phyloP scores from a whole-genome alignment of 495 filamentous ascomycete genomes.

The Aspergillus wentii region DNA sequence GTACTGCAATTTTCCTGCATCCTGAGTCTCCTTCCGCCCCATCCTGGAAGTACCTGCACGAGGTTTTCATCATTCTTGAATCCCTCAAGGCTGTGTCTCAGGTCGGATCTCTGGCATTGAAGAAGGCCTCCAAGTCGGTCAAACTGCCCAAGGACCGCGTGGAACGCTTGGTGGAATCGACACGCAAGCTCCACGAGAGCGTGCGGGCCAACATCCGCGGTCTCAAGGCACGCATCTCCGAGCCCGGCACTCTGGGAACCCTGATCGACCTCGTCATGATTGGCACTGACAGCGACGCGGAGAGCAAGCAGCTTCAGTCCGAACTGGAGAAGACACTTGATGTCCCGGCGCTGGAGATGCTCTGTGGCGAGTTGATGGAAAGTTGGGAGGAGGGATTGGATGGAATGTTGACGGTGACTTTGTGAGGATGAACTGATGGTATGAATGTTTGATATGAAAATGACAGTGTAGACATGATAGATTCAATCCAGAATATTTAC shows the following conservation, averaged over 20 bases:
- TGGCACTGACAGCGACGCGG: constrained; percentile 18
- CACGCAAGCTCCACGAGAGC: constrained; percentile 26
- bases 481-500: too few species aligned
- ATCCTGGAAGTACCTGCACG: constrained; percentile 39
- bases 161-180: constrained; percentile 19
- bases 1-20: constrained; percentile 20
- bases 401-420: constrained; percentile 29
- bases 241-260: constrained; percentile 31
- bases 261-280: constrained; percentile 31
- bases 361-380: constrained; percentile 40
- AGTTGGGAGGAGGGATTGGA: constrained; percentile 44
- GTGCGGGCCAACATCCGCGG: constrained; percentile 28
- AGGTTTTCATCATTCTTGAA: constrained; percentile 30
- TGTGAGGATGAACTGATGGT: too few species aligned
- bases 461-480: too few species aligned
- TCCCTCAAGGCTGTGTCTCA: constrained; percentile 34
- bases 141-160: constrained; percentile 33
- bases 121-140: constrained; percentile 26
- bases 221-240: constrained; percentile 32
- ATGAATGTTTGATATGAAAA: too few species aligned
- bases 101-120: constrained; percentile 22
- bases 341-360: constrained; percentile 32
- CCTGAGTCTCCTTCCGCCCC: constrained; percentile 25
- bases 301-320: constrained; percentile 23
- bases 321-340: constrained; percentile 31